Conservation (phyloP, 306 rosid genomes). For the Vigna radiata region DNA sequence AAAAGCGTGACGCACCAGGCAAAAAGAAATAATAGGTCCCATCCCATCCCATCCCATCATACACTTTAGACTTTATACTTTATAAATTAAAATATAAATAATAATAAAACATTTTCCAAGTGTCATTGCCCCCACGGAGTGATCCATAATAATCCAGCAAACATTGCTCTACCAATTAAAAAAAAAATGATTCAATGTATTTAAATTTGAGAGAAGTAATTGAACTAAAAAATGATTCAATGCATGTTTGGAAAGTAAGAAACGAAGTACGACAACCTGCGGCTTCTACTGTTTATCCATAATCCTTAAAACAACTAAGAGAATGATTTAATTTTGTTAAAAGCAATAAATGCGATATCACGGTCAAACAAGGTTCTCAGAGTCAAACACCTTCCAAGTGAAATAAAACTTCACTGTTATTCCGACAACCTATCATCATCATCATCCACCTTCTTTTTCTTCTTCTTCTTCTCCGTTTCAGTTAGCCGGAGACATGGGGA, state of each 20-base stretch:
- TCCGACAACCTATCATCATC: background rate
- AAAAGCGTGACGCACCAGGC: background rate
- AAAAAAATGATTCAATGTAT: background rate
- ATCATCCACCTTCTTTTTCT: too few relatives aligned
- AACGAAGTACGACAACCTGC: background rate
- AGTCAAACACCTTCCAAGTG: conserved; percentile 27
- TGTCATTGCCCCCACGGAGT: conserved; percentile 36
- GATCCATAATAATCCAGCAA: background rate
- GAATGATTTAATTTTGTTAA: background rate
- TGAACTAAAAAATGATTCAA: too few relatives aligned
- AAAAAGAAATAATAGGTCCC: background rate
- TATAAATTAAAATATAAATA: background rate
- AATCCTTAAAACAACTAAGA: background rate
- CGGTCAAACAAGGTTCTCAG: conserved; percentile 31
- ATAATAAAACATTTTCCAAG: conserved; percentile 1
- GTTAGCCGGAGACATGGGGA: conserved; percentile 63
- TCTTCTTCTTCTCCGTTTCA: background rate
- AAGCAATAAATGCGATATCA: background rate
- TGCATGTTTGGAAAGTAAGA: too few relatives aligned
- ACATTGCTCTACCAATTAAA: background rate
- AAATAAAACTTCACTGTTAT: background rate
- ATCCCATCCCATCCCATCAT: background rate
- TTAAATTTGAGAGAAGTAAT: too few relatives aligned
- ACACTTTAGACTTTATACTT: background rate
- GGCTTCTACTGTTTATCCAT: background rate